phyloP scores from a whole-genome alignment of 2,329 filamentous ascomycete genomes.

The Aspergillus niger region DNA sequence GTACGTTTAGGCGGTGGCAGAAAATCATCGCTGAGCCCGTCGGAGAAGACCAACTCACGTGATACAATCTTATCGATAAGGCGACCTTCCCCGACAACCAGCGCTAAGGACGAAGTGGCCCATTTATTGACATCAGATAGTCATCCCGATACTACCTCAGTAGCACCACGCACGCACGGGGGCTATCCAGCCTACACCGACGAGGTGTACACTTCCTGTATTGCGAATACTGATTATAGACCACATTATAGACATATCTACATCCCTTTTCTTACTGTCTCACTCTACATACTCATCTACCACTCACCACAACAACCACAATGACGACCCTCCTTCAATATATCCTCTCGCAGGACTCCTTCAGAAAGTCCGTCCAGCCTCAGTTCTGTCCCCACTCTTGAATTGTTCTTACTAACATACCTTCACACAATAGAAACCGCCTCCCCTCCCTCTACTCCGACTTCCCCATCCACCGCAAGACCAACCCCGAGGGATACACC shows the following conservation, averaged over 20 bases:
- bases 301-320: background rate
- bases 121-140: constrained; percentile 10
- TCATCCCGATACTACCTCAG: background rate
- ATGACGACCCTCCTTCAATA: constrained; percentile 67
- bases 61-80: constrained; percentile 9
- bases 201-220: background rate
- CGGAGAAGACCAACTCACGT: background rate
- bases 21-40: too few relatives aligned
- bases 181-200: background rate
- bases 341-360: constrained; percentile 61
- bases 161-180: background rate
- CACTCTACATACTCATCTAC: background rate
- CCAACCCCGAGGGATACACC: constrained; percentile 82
- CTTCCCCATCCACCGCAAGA: constrained; percentile 70
- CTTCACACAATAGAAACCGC: constrained; percentile 60
- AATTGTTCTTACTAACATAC: background rate
- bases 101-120: background rate
- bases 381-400: background rate
- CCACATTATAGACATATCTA: background rate
- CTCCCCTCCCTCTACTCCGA: constrained; percentile 87
- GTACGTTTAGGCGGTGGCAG: too few relatives aligned
- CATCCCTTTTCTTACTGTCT: background rate
- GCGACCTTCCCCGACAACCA: constrained; percentile 5
- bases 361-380: constrained; percentile 54
- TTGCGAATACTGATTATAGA: background rate